Percentiles rank a stretch among this genome's conserved stretches.
Conservation (phyloP, 208 protist species). For the Wallacemonas sp. region DNA sequence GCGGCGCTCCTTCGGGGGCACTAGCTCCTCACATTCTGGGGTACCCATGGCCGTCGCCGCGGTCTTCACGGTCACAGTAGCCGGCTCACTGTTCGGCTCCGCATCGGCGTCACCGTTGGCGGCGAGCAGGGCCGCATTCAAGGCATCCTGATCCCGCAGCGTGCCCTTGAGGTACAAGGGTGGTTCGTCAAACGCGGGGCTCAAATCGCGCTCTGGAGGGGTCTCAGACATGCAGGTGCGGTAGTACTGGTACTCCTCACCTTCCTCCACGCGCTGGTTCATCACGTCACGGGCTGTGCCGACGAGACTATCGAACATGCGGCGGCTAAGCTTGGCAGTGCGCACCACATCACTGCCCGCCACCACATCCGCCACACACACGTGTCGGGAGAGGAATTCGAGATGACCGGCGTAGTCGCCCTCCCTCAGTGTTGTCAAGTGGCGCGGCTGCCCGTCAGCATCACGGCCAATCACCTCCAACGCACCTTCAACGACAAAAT, state of each 20-base stretch:
- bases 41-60: too few relatives aligned
- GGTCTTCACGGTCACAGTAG: background rate
- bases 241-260: slow-evolving; percentile 50
- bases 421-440: slow-evolving; percentile 36
- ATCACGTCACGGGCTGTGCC: slow-evolving; percentile 37
- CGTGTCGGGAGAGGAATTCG: slow-evolving; percentile 75
- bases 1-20: slow-evolving; percentile 1
- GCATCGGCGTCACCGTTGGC: background rate
- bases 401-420: slow-evolving; percentile 65
- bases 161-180: slow-evolving; percentile 26
- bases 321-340: slow-evolving; percentile 68
- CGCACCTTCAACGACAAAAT: slow-evolving; percentile 71
- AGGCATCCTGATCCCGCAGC: slow-evolving; percentile 22
- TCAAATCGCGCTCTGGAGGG: slow-evolving; percentile 34
- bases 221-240: slow-evolving; percentile 34
- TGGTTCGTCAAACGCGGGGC: slow-evolving; percentile 44
- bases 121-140: slow-evolving; percentile 5
- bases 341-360: slow-evolving; percentile 39
- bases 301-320: slow-evolving; percentile 64
- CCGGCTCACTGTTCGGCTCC: background rate
- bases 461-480: slow-evolving; percentile 44
- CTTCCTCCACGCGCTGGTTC: slow-evolving; percentile 33
- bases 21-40: background rate
- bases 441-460: slow-evolving; percentile 24
- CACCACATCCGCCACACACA: slow-evolving; percentile 60